These are phyloP conservation scores for Xenoacremonium recifei DNA, from an alignment of 2,329 filamentous ascomycete genomes.

Conservation along the genomic window DNA sequence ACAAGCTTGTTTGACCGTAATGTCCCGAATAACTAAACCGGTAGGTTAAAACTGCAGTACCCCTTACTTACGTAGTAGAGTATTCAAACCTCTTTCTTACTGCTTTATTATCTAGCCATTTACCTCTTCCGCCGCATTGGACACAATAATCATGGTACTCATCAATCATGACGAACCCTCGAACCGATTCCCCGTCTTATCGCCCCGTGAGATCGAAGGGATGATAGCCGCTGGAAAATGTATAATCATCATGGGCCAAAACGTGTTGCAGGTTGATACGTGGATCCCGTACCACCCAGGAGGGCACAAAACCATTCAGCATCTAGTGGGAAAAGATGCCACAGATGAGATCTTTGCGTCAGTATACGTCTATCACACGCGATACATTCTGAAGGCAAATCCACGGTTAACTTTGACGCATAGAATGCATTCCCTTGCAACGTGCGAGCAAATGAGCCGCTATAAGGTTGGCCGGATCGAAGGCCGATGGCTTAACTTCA, in stretches of 20 bases:
- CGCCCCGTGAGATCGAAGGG: constrained; percentile 62
- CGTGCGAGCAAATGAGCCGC: constrained; percentile 71
- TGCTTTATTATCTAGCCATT: no score
- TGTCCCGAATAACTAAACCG: no score
- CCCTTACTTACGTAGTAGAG: no score
- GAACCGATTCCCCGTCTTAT: no score
- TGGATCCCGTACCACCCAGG: constrained; percentile 92
- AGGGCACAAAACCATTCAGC: constrained; percentile 83
- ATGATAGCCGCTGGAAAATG: constrained; percentile 79
- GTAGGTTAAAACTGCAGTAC: no score
- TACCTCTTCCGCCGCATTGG: no score
- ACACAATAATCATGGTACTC: no score
- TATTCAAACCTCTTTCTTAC: no score
- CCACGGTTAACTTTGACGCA: neutral
- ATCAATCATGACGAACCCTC: no score
- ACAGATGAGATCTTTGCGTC: constrained; percentile 93
- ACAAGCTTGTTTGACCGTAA: no score
- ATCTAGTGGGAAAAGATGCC: constrained; percentile 92
- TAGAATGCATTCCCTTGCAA: constrained; percentile 80
- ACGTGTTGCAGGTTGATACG: constrained; percentile 82
- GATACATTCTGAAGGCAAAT: neutral
- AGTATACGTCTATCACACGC: no score
- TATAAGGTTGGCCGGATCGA: constrained; percentile 84
- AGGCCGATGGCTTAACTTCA: constrained; percentile 81
- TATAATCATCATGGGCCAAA: constrained; percentile 77